Percentiles rank a stretch among this genome's conserved stretches.
Conservation (phyloP, 495 filamentous ascomycete species). For the Annulohypoxylon nitens region DNA sequence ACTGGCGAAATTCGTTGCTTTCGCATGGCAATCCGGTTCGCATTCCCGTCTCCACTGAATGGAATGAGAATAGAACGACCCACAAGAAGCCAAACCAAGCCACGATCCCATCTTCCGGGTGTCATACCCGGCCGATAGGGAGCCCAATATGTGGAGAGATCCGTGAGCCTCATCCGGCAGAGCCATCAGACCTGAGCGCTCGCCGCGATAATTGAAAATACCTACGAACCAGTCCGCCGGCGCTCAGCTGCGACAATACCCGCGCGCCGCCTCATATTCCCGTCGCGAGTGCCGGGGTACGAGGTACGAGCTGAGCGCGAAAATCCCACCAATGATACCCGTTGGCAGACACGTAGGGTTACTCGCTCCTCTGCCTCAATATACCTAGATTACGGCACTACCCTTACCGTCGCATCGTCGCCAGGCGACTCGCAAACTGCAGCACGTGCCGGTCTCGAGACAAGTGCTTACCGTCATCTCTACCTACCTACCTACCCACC, state of each 20-base stretch:
- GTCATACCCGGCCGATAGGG: constrained; percentile 12
- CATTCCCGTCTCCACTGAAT: not conserved
- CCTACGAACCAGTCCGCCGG: constrained; percentile 27
- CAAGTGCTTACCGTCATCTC: constrained; percentile 21
- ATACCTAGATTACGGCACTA: constrained; percentile 13
- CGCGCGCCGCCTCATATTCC: constrained; percentile 14
- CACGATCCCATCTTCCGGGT: constrained; percentile 29
- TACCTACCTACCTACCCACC: constrained; percentile 3
- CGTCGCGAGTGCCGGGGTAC: not conserved
- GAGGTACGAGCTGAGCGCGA: constrained; percentile 2
- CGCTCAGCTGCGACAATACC: constrained; percentile 26
- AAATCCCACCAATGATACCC: constrained; percentile 23
- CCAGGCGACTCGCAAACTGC: constrained; percentile 3
- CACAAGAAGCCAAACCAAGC: not conserved
- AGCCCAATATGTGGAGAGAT: not conserved
- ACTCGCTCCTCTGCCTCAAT: constrained; percentile 9
- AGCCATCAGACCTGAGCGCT: constrained; percentile 16
- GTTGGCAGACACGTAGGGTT: constrained; percentile 1
- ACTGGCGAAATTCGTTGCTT: not conserved
- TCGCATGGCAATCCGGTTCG: constrained; percentile 19
- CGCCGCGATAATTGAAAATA: constrained; percentile 9
- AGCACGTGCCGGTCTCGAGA: constrained; percentile 28
- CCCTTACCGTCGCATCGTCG: constrained; percentile 1
- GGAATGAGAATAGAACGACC: not conserved
- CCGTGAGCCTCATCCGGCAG: not conserved